These are phyloP conservation scores for Hirsutella thompsonii DNA, from an alignment of 2,329 filamentous ascomycete genomes.

Conservation along the genomic window DNA sequence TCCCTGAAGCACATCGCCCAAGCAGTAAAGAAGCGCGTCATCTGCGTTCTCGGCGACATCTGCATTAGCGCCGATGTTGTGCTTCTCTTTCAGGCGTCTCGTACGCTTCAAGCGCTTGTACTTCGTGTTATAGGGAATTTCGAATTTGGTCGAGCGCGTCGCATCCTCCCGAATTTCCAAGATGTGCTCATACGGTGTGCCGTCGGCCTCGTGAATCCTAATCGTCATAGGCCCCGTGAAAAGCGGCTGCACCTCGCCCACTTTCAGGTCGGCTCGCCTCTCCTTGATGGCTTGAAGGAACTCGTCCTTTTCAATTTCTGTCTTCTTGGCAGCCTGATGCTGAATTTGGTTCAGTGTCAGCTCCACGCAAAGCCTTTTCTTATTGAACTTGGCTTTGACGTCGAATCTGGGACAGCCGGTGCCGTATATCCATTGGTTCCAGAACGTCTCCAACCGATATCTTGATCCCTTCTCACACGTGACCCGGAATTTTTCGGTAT, in stretches of 20 bases:
- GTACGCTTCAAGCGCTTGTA: slow-evolving; percentile 95
- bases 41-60: slow-evolving; percentile 53
- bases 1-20: slow-evolving; percentile 80
- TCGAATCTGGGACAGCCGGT: slow-evolving; percentile 82
- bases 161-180: slow-evolving; percentile 83
- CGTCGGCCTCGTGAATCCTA: slow-evolving; percentile 93
- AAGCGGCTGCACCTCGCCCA: slow-evolving; percentile 58
- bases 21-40: slow-evolving; percentile 75
- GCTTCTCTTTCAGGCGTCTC: slow-evolving; percentile 67
- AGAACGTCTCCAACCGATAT: slow-evolving; percentile 78
- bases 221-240: slow-evolving; percentile 98
- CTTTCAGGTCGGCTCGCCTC: slow-evolving; percentile 53
- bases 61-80: slow-evolving; percentile 38
- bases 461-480: slow-evolving; percentile 82
- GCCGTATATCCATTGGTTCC: slow-evolving; percentile 82
- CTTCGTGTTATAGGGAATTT: slow-evolving; percentile 97
- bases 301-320: slow-evolving; percentile 50
- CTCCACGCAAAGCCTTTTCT: slow-evolving; percentile 91
- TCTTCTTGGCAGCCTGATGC: slow-evolving; percentile 27
- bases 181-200: slow-evolving; percentile 95
- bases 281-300: slow-evolving; percentile 84
- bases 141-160: slow-evolving; percentile 63
- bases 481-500: slow-evolving; percentile 63
- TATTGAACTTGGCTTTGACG: slow-evolving; percentile 86
- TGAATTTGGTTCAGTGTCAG: slow-evolving; percentile 76